phyloP scores from a whole-genome alignment of 192 early-diverging fungal genomes.

The Dissophora globulifera region DNA sequence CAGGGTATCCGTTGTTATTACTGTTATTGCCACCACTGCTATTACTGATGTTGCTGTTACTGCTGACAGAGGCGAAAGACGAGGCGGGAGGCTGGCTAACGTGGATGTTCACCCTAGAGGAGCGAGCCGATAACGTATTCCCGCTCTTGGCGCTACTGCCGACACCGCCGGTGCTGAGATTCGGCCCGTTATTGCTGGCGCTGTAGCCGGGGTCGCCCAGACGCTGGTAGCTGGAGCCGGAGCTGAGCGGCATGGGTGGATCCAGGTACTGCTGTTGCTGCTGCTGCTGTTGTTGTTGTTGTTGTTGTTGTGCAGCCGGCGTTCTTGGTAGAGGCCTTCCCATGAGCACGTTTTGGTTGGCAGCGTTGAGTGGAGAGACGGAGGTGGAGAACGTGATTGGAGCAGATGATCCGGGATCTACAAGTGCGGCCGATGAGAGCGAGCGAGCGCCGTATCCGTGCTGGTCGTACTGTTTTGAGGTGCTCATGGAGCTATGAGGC shows the following conservation, averaged over 20 bases:
- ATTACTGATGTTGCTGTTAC: neutral
- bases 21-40: slow-evolving; percentile 14
- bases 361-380: neutral
- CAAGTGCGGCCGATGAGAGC: neutral
- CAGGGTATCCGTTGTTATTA: neutral
- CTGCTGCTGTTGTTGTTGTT: slow-evolving; percentile 9
- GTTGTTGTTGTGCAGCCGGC: slow-evolving; percentile 5
- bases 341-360: neutral
- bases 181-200: slow-evolving; percentile 7
- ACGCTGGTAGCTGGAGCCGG: slow-evolving; percentile 6
- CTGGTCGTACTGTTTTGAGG: neutral
- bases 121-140: neutral
- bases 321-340: slow-evolving; percentile 24
- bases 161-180: neutral
- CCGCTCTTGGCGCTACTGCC: neutral
- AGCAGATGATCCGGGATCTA: neutral
- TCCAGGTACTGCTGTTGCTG: slow-evolving; percentile 14
- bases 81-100: slow-evolving; percentile 5
- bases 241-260: neutral
- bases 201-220: neutral
- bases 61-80: slow-evolving; percentile 3
- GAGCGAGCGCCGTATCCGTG: slow-evolving; percentile 3
- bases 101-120: slow-evolving; percentile 15
- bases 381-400: neutral
- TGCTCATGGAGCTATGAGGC: slow-evolving; percentile 1